Percentiles rank a stretch among this genome's conserved stretches.
These are phyloP conservation scores for Hirschfeldia incana DNA, from an alignment of 345 rosid genomes.

Conservation along the genomic window DNA sequence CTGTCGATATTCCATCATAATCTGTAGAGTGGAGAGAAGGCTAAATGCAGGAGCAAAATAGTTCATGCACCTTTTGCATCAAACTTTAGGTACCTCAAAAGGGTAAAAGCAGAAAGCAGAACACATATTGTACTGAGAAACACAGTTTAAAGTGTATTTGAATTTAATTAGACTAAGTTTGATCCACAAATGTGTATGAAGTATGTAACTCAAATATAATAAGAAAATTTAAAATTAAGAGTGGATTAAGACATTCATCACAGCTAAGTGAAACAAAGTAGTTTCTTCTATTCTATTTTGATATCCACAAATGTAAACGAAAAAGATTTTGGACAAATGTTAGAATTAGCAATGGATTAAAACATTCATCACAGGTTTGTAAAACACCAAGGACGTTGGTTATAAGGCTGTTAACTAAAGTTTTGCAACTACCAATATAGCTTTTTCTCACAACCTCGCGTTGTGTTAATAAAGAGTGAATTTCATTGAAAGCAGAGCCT, in stretches of 20 bases:
- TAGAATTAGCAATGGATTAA: conserved; percentile 27
- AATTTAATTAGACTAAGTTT: neutral
- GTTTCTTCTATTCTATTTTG: neutral
- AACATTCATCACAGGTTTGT: conserved; percentile 14
- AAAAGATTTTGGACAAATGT: neutral
- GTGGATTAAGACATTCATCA: conserved; percentile 30
- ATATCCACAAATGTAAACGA: conserved; percentile 6
- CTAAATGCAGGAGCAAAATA: conserved; percentile 29
- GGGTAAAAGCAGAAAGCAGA: conserved; percentile 26
- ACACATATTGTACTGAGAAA: conserved; percentile 4
- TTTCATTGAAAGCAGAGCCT: conserved; percentile 34
- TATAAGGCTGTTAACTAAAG: conserved; percentile 24
- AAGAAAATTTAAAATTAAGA: conserved; percentile 5
- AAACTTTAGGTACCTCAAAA: conserved; percentile 42
- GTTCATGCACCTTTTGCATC: conserved; percentile 36
- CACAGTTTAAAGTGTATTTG: neutral
- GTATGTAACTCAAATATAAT: neutral
- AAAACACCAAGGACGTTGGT: neutral
- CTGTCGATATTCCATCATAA: conserved; percentile 37
- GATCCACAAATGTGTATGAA: neutral
- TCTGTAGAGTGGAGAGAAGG: conserved; percentile 36
- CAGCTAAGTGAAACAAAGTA: neutral
- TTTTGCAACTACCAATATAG: conserved; percentile 5
- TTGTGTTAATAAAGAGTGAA: conserved; percentile 12
- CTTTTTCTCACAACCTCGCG: conserved; percentile 18